Evolutionary conservation across 208 protist genomes (phyloP).

Genomic region (Trypanosoma melophagium): DNA sequence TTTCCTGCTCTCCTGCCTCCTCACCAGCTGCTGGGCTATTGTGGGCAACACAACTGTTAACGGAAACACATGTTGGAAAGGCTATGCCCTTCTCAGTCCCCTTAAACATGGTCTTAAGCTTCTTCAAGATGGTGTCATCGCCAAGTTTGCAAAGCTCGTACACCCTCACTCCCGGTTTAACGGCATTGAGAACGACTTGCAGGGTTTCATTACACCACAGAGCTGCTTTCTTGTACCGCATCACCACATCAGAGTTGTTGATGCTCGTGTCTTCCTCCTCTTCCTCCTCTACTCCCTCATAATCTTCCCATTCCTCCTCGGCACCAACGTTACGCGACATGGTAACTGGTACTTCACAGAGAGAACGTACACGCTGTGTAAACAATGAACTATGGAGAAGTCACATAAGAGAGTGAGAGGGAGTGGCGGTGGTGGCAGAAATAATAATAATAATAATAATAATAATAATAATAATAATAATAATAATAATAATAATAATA

Average conservation of each 20-base stretch:
- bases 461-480: not conserved
- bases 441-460: not conserved
- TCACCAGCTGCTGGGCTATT: slow-evolving; percentile 94
- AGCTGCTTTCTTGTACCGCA: slow-evolving; percentile 96
- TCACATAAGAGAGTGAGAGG: not conserved
- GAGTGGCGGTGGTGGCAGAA: too few species aligned
- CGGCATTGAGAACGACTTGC: slow-evolving; percentile 78
- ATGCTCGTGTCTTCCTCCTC: slow-evolving; percentile 92
- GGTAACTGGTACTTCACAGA: not conserved
- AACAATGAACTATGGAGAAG: slow-evolving; percentile 14
- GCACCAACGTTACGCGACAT: slow-evolving; percentile 68
- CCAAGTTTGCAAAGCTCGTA: slow-evolving; percentile 84
- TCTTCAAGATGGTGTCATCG: slow-evolving; percentile 83
- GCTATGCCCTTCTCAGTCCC: slow-evolving; percentile 97
- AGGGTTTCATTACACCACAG: slow-evolving; percentile 95
- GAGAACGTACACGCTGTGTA: slow-evolving; percentile 6
- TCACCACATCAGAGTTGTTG: slow-evolving; percentile 94
- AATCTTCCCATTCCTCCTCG: slow-evolving; percentile 64
- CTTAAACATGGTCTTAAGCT: slow-evolving; percentile 92
- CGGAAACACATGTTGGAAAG: slow-evolving; percentile 98
- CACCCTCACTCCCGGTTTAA: slow-evolving; percentile 87
- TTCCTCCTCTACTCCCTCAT: slow-evolving; percentile 64
- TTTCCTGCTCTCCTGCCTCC: slow-evolving; percentile 68
- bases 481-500: not conserved
- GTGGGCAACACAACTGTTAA: slow-evolving; percentile 98